A percentile compares a stretch with the other conserved stretches of the same genome.
These are phyloP conservation scores for Talaromyces stipitatus DNA, from an alignment of 495 filamentous ascomycete genomes.

Conservation along the genomic window DNA sequence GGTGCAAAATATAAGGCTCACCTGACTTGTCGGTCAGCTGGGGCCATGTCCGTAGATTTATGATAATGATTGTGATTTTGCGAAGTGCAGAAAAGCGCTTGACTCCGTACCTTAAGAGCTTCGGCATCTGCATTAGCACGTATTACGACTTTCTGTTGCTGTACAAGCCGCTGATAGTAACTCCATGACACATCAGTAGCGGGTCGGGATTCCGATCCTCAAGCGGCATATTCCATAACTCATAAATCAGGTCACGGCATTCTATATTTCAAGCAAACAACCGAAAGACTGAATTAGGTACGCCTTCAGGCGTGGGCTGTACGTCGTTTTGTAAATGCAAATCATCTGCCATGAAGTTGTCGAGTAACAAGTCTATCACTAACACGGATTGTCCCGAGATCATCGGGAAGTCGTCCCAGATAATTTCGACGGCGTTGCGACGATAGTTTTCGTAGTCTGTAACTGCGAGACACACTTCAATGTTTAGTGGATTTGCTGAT, in stretches of 20 bases:
- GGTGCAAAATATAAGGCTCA: conserved; percentile 7
- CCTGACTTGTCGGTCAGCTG: background rate
- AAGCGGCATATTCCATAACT: too few relatives aligned
- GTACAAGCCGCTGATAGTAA: conserved; percentile 12
- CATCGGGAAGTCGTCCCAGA: conserved; percentile 28
- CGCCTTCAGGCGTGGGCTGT: too few relatives aligned
- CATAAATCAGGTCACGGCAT: too few relatives aligned
- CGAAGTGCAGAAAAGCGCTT: conserved; percentile 16
- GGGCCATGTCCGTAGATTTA: conserved; percentile 19
- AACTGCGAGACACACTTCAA: conserved; percentile 17
- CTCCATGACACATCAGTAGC: conserved; percentile 10
- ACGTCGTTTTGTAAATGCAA: too few relatives aligned
- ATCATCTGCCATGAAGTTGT: too few relatives aligned
- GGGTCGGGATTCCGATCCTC: too few relatives aligned
- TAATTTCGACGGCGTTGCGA: conserved; percentile 14
- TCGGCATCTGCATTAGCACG: conserved; percentile 11
- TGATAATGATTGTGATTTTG: conserved; percentile 20
- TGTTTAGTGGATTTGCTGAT: conserved; percentile 16
- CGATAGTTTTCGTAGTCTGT: conserved; percentile 15
- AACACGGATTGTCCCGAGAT: too few relatives aligned
- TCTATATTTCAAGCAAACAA: too few relatives aligned
- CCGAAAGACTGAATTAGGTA: too few relatives aligned
- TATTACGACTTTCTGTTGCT: conserved; percentile 14
- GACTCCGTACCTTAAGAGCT: conserved; percentile 16
- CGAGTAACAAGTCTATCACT: too few relatives aligned